Percentiles rank a stretch among this genome's conserved stretches.
These are phyloP conservation scores for Paracorniculantispora psalliotae DNA, from an alignment of 2,329 filamentous ascomycete species.

Conservation along the genomic window DNA sequence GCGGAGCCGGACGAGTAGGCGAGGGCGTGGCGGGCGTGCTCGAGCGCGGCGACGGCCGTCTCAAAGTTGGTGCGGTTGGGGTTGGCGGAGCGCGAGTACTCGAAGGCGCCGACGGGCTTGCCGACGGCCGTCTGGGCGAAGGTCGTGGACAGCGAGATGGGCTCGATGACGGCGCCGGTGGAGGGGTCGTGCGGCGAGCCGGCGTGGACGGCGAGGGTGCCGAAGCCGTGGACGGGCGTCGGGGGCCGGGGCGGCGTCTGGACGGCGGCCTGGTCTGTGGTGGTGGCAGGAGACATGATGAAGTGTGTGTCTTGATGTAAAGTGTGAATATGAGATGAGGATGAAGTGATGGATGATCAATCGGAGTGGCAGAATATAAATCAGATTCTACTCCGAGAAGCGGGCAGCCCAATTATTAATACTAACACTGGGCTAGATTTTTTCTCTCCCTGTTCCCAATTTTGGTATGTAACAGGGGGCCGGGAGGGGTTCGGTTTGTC, in stretches of 20 bases:
- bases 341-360: neutral
- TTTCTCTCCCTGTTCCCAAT: neutral
- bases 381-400: slow-evolving; percentile 2
- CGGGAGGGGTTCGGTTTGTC: slow-evolving; percentile 8
- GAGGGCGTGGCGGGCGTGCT: slow-evolving; percentile 87
- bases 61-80: slow-evolving; percentile 96
- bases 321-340: neutral
- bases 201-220: slow-evolving; percentile 90
- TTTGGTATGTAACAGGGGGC: slow-evolving; percentile 6
- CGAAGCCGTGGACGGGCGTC: slow-evolving; percentile 75
- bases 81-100: slow-evolving; percentile 91
- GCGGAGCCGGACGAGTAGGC: slow-evolving; percentile 94
- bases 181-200: slow-evolving; percentile 84
- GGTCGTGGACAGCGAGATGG: slow-evolving; percentile 94
- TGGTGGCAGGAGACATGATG: slow-evolving; percentile 26
- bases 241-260: slow-evolving; percentile 67
- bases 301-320: neutral
- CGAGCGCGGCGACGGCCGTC: slow-evolving; percentile 81
- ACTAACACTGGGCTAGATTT: slow-evolving; percentile 6
- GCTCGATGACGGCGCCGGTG: slow-evolving; percentile 92
- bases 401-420: slow-evolving; percentile 10
- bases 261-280: slow-evolving; percentile 45
- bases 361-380: slow-evolving; percentile 2
- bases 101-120: slow-evolving; percentile 79
- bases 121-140: slow-evolving; percentile 90